A percentile compares a stretch with the other conserved stretches of the same genome.
Conservation (phyloP, 805 yeast genomes). For the Ogataea methanolica region DNA sequence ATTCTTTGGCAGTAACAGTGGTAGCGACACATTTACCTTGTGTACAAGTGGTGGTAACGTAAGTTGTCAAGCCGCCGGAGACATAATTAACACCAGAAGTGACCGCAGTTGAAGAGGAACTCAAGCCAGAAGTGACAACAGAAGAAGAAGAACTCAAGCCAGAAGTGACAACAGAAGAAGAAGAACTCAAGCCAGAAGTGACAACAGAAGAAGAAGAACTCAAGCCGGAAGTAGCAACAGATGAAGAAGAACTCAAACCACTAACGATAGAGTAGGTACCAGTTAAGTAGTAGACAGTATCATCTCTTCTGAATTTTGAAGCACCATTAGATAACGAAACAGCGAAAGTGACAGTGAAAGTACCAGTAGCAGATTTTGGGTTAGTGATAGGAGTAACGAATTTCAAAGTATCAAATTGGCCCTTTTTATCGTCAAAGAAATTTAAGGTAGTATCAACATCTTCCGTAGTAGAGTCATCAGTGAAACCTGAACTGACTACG, state of each 20-base stretch:
- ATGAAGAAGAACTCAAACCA: constrained; percentile 1
- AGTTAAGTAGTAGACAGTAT: constrained; percentile 15
- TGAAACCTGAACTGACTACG: constrained; percentile 4
- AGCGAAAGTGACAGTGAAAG: constrained; percentile 20
- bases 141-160: constrained; percentile 1
- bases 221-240: not conserved
- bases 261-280: constrained; percentile 5
- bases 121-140: not conserved
- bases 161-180: constrained; percentile 1
- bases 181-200: not conserved
- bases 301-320: constrained; percentile 15
- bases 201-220: not conserved
- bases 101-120: not conserved
- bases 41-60: constrained; percentile 11
- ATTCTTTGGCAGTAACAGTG: not conserved
- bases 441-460: constrained; percentile 10
- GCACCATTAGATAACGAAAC: constrained; percentile 8
- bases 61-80: not conserved
- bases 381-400: constrained; percentile 11
- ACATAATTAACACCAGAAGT: not conserved
- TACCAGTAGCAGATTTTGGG: constrained; percentile 15
- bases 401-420: constrained; percentile 7
- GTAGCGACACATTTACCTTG: constrained; percentile 5
- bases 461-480: constrained; percentile 9
- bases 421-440: constrained; percentile 4